Percentiles rank a stretch among this genome's conserved stretches.
Conservation (phyloP, 2,329 filamentous ascomycete genomes). For the Rhexocercosporidium sp. region DNA sequence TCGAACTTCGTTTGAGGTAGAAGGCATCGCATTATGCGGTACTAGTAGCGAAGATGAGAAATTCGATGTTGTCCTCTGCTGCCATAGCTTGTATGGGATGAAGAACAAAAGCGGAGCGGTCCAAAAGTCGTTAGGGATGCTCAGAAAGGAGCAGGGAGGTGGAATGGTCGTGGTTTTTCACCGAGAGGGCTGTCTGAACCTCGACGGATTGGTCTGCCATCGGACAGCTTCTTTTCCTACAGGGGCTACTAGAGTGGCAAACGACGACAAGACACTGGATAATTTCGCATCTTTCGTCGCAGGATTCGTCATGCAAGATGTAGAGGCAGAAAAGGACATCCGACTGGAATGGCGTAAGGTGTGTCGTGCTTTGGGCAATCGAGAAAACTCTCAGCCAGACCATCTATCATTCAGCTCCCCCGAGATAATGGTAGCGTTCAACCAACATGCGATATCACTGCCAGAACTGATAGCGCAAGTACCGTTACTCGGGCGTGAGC, state of each 20-base stretch:
- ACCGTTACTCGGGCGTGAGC: conserved; percentile 33
- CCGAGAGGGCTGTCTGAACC: not conserved
- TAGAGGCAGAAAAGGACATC: not conserved
- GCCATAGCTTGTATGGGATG: not conserved
- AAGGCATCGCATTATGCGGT: too few relatives aligned
- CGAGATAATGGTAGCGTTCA: conserved; percentile 57
- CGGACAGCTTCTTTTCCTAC: not conserved
- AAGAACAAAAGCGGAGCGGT: not conserved
- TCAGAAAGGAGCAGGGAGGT: not conserved
- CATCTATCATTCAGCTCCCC: conserved; percentile 42
- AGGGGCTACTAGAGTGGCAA: not conserved
- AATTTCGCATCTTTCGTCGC: not conserved
- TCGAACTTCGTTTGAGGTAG: not conserved
- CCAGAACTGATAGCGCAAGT: conserved; percentile 50
- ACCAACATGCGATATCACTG: conserved; percentile 49
- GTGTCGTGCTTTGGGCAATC: not conserved
- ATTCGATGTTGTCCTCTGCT: not conserved
- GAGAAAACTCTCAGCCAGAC: not conserved
- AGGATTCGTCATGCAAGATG: not conserved
- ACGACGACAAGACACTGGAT: not conserved
- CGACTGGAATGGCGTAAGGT: not conserved
- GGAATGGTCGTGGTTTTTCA: not conserved
- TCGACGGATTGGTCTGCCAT: not conserved
- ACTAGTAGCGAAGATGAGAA: not conserved
- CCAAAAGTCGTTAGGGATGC: not conserved